phyloP scores from a whole-genome alignment of 148 eudicot species.

The Mesembryanthemum crystallinum region DNA sequence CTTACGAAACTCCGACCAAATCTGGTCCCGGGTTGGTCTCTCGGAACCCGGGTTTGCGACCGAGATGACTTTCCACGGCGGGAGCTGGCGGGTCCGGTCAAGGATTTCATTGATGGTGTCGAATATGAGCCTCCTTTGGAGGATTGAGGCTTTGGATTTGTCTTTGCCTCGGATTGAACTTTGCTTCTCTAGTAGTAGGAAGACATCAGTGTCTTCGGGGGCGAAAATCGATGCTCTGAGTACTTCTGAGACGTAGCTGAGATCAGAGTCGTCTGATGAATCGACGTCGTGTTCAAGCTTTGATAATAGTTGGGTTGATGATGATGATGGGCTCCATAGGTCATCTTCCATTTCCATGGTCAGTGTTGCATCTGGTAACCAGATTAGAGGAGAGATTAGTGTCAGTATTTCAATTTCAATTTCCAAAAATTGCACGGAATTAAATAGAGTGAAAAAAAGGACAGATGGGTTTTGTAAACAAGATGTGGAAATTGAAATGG shows the following conservation, averaged over 20 bases:
- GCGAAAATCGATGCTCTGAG: slow-evolving; percentile 57
- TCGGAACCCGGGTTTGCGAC: background rate
- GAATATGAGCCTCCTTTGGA: slow-evolving; percentile 61
- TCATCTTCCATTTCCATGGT: slow-evolving; percentile 67
- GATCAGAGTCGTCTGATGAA: slow-evolving; percentile 49
- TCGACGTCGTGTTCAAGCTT: slow-evolving; percentile 29
- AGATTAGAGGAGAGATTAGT: slow-evolving; percentile 14
- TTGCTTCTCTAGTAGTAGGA: slow-evolving; percentile 64
- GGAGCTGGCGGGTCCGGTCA: slow-evolving; percentile 43
- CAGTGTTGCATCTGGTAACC: slow-evolving; percentile 35
- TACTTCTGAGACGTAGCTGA: slow-evolving; percentile 64
- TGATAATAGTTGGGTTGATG: slow-evolving; percentile 33
- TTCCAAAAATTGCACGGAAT: background rate
- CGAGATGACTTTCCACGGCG: slow-evolving; percentile 63
- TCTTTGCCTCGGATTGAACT: slow-evolving; percentile 50
- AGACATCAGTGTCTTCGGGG: slow-evolving; percentile 55
- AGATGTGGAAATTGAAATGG: slow-evolving; percentile 10
- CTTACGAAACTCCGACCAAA: slow-evolving; percentile 64
- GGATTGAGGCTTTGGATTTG: slow-evolving; percentile 48
- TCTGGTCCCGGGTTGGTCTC: slow-evolving; percentile 28
- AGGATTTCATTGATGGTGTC: slow-evolving; percentile 62
- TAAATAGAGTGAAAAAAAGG: background rate
- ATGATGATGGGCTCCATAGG: slow-evolving; percentile 58
- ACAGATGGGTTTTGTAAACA: slow-evolving; percentile 19
- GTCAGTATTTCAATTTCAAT: slow-evolving; percentile 19